A percentile compares a stretch with the other conserved stretches of the same genome.
Conservation (phyloP, 495 filamentous ascomycete genomes). For the Tricharina praecox region DNA sequence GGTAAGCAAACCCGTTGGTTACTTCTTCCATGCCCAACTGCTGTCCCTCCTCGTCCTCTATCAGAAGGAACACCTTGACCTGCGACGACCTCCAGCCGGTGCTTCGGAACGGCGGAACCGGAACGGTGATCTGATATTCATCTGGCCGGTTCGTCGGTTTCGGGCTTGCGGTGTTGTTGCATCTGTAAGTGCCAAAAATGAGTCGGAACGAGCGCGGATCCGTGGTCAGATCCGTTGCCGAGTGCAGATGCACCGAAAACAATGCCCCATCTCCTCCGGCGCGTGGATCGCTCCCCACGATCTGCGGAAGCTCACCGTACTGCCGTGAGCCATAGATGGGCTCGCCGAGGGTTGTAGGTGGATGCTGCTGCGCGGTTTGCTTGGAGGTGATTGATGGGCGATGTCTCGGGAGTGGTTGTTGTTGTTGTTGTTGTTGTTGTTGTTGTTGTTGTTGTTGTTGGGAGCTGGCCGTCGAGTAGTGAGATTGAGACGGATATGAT, state of each 20-base stretch:
- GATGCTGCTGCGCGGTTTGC: slow-evolving; percentile 18
- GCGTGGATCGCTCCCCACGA: slow-evolving; percentile 50
- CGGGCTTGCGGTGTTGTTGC: slow-evolving; percentile 42
- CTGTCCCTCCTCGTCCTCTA: slow-evolving; percentile 50
- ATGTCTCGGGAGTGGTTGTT: no score
- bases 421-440: no score
- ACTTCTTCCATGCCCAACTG: slow-evolving; percentile 26
- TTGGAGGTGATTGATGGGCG: slow-evolving; percentile 12
- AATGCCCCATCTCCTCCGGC: slow-evolving; percentile 50
- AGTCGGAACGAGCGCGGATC: slow-evolving; percentile 43
- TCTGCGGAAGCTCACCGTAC: slow-evolving; percentile 41
- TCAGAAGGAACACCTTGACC: slow-evolving; percentile 54
- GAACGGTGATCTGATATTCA: slow-evolving; percentile 51
- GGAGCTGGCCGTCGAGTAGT: slow-evolving; percentile 15
- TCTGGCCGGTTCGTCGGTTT: slow-evolving; percentile 42
- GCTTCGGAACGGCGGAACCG: slow-evolving; percentile 50
- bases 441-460: slow-evolving; percentile 16
- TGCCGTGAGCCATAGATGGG: slow-evolving; percentile 27
- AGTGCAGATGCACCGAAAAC: slow-evolving; percentile 54
- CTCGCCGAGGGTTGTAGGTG: slow-evolving; percentile 18
- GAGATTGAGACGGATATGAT: slow-evolving; percentile 16
- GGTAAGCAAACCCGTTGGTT: slow-evolving; percentile 64
- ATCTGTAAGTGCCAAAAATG: slow-evolving; percentile 57
- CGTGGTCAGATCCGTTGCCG: slow-evolving; percentile 50
- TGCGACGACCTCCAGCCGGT: slow-evolving; percentile 39